Conservation (phyloP, 2,329 filamentous ascomycete genomes). For the Cephalotrichum gorgonifer region DNA sequence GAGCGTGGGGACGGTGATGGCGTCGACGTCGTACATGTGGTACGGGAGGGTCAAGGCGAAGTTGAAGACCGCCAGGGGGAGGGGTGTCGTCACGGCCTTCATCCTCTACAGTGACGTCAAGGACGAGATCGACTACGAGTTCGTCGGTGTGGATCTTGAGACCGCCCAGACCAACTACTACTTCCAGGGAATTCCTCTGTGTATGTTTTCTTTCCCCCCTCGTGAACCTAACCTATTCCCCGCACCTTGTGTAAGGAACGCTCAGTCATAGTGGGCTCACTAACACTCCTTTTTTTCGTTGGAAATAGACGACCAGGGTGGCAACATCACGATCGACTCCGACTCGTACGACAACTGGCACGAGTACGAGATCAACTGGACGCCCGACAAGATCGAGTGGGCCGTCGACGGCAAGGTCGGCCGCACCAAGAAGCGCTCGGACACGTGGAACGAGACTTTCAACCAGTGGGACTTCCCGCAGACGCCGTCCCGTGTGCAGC, state of each 20-base stretch:
- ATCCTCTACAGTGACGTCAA: slow-evolving; percentile 93
- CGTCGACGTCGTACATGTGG: slow-evolving; percentile 83
- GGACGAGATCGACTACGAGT: slow-evolving; percentile 98
- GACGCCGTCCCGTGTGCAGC: slow-evolving; percentile 79
- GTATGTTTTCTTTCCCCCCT: slow-evolving; percentile 40
- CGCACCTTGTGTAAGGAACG: not conserved
- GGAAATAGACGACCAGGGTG: slow-evolving; percentile 63
- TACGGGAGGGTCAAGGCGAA: slow-evolving; percentile 86
- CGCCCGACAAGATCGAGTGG: slow-evolving; percentile 78
- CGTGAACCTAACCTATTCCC: not conserved
- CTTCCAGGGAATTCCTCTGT: slow-evolving; percentile 85
- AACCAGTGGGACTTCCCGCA: slow-evolving; percentile 84
- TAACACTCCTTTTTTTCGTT: slow-evolving; percentile 1
- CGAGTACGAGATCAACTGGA: slow-evolving; percentile 90
- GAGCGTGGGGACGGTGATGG: slow-evolving; percentile 78
- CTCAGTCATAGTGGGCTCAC: not conserved
- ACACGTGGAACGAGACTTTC: slow-evolving; percentile 78
- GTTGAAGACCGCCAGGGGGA: slow-evolving; percentile 73
- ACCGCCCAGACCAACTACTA: slow-evolving; percentile 93
- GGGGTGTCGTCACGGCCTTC: slow-evolving; percentile 92
- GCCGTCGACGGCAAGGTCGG: slow-evolving; percentile 69
- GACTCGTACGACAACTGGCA: slow-evolving; percentile 74
- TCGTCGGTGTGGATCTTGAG: slow-evolving; percentile 68
- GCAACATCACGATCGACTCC: slow-evolving; percentile 51
- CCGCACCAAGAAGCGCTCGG: slow-evolving; percentile 61